A percentile compares a stretch with the other conserved stretches of the same genome.
These are phyloP conservation scores for Fusarium sulawesiense DNA, from an alignment of 2,329 filamentous ascomycete species.

Conservation along the genomic window DNA sequence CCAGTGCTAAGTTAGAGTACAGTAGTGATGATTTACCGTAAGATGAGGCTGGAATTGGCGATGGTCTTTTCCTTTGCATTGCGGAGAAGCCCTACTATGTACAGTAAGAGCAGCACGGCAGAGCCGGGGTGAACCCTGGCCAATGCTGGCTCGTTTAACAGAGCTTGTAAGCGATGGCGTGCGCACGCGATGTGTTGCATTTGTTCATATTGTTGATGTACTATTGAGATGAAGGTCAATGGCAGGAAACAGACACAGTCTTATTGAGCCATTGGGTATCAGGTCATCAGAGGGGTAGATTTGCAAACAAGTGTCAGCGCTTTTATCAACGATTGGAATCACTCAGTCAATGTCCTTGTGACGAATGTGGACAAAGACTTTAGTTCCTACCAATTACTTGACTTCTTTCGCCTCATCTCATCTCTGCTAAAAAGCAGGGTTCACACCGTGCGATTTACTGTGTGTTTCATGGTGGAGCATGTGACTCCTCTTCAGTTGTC, in stretches of 20 bases:
- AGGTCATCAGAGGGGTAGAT: background rate
- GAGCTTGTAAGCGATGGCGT: constrained; percentile 38
- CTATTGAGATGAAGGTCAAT: constrained; percentile 3
- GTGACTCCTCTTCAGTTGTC: constrained; percentile 23
- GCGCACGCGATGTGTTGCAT: constrained; percentile 35
- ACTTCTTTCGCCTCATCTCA: constrained; percentile 16
- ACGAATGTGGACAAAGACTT: constrained; percentile 37
- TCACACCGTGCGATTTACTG: constrained; percentile 38
- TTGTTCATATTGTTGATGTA: constrained; percentile 10
- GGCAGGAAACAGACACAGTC: background rate
- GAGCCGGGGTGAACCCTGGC: constrained; percentile 40
- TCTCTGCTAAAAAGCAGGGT: constrained; percentile 33
- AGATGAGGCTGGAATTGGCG: constrained; percentile 30
- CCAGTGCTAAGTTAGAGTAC: background rate
- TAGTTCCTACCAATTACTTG: constrained; percentile 36
- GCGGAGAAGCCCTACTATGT: constrained; percentile 33
- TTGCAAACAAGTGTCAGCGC: constrained; percentile 10
- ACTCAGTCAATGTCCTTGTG: constrained; percentile 22
- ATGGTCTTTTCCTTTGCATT: constrained; percentile 24
- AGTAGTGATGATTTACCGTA: constrained; percentile 18
- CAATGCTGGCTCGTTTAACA: constrained; percentile 14
- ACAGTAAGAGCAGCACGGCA: constrained; percentile 16
- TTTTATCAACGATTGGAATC: background rate
- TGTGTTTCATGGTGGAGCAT: constrained; percentile 38
- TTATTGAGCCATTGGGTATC: background rate